Evolutionary conservation across 2,329 filamentous ascomycete species (phyloP), one percentile per base, ranked within the genome.

Genomic region (Colletotrichum ledebouriae): DNA sequence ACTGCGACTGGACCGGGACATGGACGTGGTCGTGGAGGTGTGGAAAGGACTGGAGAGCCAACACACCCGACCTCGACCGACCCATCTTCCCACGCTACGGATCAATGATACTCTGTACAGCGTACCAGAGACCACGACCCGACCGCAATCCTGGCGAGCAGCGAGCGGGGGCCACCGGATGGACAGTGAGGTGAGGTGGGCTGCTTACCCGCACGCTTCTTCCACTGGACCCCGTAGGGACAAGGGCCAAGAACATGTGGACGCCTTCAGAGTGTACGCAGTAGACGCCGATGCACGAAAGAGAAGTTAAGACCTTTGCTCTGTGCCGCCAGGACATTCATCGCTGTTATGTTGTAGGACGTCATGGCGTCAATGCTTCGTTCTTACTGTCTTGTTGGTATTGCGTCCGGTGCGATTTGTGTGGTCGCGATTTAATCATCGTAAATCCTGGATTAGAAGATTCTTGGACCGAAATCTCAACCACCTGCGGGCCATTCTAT

Each of bases 1-100:
- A 65, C 47, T 65, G 65, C 55, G 65, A 68, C 55, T 60, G 64
- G 52, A 57, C 55, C 46, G 55, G 25, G 50, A 63, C 44, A 37
- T 58, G 55, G 55, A 58, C 37, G 41, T 46, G 55, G 41, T 17
- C 41, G 41, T 58, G 6, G 47, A 46, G 17, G 39, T 20, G 47
- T 39, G 57, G 63, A 52, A 33, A 42, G 20, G 57, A 59, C 44
- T 63, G 59, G 63, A 33, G 37, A 37, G 44, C 47, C 47, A 61
- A 61, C 59, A 52, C 47, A 53, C 47, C 55, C 65, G 42, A 59
- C 61, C 52, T 65, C 53, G 33, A 67, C 59, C 59, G 59, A 65
- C 61, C 49, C 65, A 56, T 49, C 37, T 59, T 55, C 25, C 47
- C 37, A 49, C 53, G 55, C 61, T 65, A 59, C 55, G 55, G 61